phyloP scores from a whole-genome alignment of 192 early-diverging fungal species.

The Geosiphon pyriformis region DNA sequence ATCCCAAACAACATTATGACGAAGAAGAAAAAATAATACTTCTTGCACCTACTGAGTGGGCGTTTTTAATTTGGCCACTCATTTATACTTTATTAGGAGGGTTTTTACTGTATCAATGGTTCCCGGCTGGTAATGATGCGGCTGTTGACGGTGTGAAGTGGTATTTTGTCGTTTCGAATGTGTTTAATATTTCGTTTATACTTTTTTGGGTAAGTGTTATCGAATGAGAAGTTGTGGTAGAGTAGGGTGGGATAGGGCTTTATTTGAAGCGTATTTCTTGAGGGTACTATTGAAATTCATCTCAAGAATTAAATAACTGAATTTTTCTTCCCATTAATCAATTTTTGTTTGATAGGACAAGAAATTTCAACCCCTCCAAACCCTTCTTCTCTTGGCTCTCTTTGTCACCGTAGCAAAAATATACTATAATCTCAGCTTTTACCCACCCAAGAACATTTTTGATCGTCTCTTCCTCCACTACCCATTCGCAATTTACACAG shows the following conservation, averaged over 20 bases:
- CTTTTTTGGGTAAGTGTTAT: conserved; percentile 2
- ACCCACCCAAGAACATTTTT: conserved; percentile 32
- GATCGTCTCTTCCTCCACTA: conserved; percentile 38
- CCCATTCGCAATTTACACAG: conserved; percentile 39
- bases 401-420: not conserved
- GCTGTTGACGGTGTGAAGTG: conserved; percentile 9
- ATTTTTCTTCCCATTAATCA: not conserved
- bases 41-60: not conserved
- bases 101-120: conserved; percentile 22
- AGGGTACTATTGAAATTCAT: too few relatives aligned
- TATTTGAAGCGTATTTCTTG: too few relatives aligned
- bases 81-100: conserved; percentile 8
- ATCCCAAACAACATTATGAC: not conserved
- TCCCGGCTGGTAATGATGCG: not conserved
- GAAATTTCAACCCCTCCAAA: not conserved
- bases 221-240: not conserved
- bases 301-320: not conserved
- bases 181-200: not conserved
- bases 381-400: not conserved
- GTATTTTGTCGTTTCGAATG: conserved; percentile 1
- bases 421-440: conserved; percentile 32
- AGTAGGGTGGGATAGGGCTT: too few relatives aligned
- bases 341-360: not conserved
- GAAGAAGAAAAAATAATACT: too few relatives aligned
- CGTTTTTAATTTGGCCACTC: conserved; percentile 8